phyloP scores from a whole-genome alignment of 176 grass and related monocot genomes.

The Carex littledalei region DNA sequence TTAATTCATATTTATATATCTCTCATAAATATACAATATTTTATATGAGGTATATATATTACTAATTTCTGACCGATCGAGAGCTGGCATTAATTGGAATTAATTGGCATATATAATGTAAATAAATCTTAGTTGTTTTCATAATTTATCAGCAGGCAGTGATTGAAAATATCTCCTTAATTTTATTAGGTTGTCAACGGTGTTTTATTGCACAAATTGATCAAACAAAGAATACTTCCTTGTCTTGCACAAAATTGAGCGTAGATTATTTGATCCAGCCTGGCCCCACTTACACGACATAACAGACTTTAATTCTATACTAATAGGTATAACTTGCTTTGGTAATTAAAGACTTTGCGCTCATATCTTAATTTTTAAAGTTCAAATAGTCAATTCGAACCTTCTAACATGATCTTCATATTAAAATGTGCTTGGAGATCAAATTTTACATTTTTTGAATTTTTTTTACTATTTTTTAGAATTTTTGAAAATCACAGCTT shows the following conservation, averaged over 20 bases:
- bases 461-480: too few relatives aligned
- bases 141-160: not conserved
- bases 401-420: too few relatives aligned
- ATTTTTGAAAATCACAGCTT: too few relatives aligned
- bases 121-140: not conserved
- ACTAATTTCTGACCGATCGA: not conserved
- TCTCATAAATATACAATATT: not conserved
- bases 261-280: not conserved
- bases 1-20: not conserved
- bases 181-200: not conserved
- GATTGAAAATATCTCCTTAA: not conserved
- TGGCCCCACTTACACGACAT: not conserved
- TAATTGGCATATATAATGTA: not conserved
- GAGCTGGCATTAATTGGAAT: not conserved
- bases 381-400: too few relatives aligned
- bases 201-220: not conserved
- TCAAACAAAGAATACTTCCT: not conserved
- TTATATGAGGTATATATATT: not conserved
- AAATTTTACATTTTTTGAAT: too few relatives aligned
- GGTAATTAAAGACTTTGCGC: too few relatives aligned
- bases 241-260: not conserved
- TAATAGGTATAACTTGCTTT: too few relatives aligned
- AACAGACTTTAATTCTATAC: not conserved
- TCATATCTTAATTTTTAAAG: too few relatives aligned
- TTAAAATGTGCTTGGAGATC: too few relatives aligned